phyloP scores from a whole-genome alignment of 2,329 filamentous ascomycete species.

The Xylariaceae sp. region DNA sequence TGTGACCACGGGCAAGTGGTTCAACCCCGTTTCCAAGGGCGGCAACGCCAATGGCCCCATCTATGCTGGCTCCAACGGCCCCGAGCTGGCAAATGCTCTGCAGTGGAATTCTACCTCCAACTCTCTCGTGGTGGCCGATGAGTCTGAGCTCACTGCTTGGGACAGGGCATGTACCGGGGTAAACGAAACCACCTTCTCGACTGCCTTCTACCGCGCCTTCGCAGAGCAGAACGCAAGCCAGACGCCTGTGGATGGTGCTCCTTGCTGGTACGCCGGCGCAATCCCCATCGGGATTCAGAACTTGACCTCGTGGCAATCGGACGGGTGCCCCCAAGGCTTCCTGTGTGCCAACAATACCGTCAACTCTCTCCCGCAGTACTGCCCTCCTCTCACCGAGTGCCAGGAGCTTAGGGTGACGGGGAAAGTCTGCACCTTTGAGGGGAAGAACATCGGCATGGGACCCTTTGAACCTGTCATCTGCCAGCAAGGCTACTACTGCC shows the following conservation, averaged over 20 bases:
- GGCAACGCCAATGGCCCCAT: slow-evolving; percentile 20
- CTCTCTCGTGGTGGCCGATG: slow-evolving; percentile 19
- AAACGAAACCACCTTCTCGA: slow-evolving; percentile 34
- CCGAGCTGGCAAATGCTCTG: slow-evolving; percentile 22
- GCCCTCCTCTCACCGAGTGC: slow-evolving; percentile 31
- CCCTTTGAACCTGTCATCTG: slow-evolving; percentile 46
- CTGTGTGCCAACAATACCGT: slow-evolving; percentile 37
- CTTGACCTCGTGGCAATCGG: slow-evolving; percentile 26
- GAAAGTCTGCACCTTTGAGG: slow-evolving; percentile 23
- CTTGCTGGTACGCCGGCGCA: slow-evolving; percentile 32
- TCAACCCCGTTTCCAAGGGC: slow-evolving; percentile 22
- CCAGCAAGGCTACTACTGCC: slow-evolving; percentile 41
- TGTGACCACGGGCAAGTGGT: slow-evolving; percentile 34
- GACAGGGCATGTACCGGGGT: slow-evolving; percentile 34
- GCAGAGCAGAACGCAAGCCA: slow-evolving; percentile 18
- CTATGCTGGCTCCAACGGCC: slow-evolving; percentile 29
- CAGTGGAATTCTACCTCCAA: slow-evolving; percentile 20
- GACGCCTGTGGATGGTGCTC: slow-evolving; percentile 28
- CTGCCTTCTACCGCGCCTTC: slow-evolving; percentile 30
- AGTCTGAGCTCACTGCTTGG: slow-evolving; percentile 23
- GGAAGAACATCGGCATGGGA: slow-evolving; percentile 33
- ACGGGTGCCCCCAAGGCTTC: slow-evolving; percentile 34
- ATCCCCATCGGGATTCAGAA: slow-evolving; percentile 33
- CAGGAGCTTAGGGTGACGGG: slow-evolving; percentile 29
- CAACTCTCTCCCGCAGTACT: slow-evolving; percentile 38